Conservation (phyloP, 306 rosid species). For the Lathyrus aphaca region DNA sequence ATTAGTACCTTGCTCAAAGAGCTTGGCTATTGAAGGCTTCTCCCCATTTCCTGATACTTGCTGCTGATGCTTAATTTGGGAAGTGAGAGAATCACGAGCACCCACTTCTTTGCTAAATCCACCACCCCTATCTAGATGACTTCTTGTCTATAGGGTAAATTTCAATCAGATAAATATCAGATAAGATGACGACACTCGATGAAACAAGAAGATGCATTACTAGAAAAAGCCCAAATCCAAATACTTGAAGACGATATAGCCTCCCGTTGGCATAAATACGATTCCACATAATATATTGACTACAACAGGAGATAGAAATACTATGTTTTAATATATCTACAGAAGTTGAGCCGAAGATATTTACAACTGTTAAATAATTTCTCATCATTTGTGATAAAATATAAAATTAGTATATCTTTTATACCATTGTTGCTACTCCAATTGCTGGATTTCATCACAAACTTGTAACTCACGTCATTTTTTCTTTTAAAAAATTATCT, state of each 20-base stretch:
- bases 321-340: constrained; percentile 15
- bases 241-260: constrained; percentile 10
- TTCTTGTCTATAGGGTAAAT: constrained; percentile 66
- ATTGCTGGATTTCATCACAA: constrained; percentile 20
- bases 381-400: constrained; percentile 10
- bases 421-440: constrained; percentile 1
- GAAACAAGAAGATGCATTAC: constrained; percentile 30
- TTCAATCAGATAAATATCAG: constrained; percentile 31
- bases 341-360: constrained; percentile 15
- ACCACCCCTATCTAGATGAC: constrained; percentile 55
- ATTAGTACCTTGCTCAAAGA: constrained; percentile 90
- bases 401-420: background rate
- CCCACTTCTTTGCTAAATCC: constrained; percentile 59
- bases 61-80: constrained; percentile 68
- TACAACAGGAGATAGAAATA: background rate
- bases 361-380: constrained; percentile 17
- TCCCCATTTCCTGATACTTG: constrained; percentile 76
- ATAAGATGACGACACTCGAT: constrained; percentile 20
- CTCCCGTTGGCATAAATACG: constrained; percentile 11
- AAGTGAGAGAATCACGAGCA: constrained; percentile 64
- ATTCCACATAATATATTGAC: constrained; percentile 6
- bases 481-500: background rate
- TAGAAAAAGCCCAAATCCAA: constrained; percentile 14
- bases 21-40: constrained; percentile 91
- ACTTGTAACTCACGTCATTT: constrained; percentile 11